Base-by-base conservation (phyloP, 2,329 filamentous ascomycete species). In the Hypomyces perniciosus region DNA sequence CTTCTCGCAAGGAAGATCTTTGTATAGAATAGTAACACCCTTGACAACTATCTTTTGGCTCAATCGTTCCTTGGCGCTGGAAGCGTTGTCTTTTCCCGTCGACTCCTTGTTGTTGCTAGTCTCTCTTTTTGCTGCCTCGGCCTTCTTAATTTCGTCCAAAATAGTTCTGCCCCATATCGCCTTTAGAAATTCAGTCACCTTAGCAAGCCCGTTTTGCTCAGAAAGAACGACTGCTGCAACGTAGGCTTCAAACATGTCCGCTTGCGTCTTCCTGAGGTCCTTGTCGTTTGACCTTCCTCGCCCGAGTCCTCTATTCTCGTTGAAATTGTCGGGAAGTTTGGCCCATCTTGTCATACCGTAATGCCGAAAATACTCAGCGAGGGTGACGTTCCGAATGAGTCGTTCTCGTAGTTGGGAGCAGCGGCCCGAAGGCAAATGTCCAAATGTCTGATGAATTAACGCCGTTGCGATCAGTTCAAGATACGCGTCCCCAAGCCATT, bases 171-270 rank as follows among this genome's bases (percentile, higher is more conserved):
- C 78, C 90, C 90, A 96, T 1, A 96, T 72, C 6, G 76, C 70
- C 46, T 81, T 84, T 42, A 96, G 70, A 90, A 90, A 97, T 10
- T 75, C 65, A 46, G 85, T 77, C 2, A 79, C 84, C 2, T 74
- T 75, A 6, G 67, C 56, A 43, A 86, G 78, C 1, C 91, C 90
- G 43, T 80, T 65, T 3, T 71, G 67, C 59, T 90, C 80, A 1
- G 85, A 83, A 2, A 89, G 71, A 33, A 95, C 78, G 5, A 91
- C 70, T 3, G 86, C 91, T 7, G 87, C 91, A 12, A 95, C 81
- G 59, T 95, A 96, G 0, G 92, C 87, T 66, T 97, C 92, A 60
- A 96, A 95, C 13, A 96, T 78, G 63, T 97, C 92, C 7, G 85
- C 91, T 50, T 87, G 76, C 8, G 90, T 82, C 67, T 96, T 96